Conservation (phyloP, 768 basidiomycete genomes). For the Cyathus striatus region DNA sequence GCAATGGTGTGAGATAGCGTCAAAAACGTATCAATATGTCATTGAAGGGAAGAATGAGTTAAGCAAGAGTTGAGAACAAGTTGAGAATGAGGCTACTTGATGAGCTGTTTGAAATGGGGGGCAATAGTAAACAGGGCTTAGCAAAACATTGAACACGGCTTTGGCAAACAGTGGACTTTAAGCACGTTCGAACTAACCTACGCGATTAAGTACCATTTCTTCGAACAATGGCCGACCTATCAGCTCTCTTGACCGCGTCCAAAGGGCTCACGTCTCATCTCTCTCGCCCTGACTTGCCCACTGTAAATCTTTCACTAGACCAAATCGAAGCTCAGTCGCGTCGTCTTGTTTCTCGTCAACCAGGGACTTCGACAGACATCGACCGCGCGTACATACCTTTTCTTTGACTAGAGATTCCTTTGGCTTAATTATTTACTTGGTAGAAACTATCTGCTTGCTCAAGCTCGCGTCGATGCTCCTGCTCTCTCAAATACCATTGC, state of each 20-base stretch:
- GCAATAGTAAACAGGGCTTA: too few species aligned
- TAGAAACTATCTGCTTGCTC: conserved; percentile 90
- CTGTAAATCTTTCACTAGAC: conserved; percentile 85
- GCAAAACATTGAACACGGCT: too few species aligned
- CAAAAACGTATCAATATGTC: too few species aligned
- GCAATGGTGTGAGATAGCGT: too few species aligned
- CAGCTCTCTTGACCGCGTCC: conserved; percentile 66
- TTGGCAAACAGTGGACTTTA: too few species aligned
- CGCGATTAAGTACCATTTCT: background rate
- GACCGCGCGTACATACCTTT: conserved; percentile 61
- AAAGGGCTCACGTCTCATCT: conserved; percentile 75
- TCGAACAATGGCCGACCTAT: conserved; percentile 42
- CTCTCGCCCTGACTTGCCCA: conserved; percentile 76
- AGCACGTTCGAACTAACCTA: too few species aligned
- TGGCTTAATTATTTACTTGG: conserved; percentile 2
- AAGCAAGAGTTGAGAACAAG: too few species aligned
- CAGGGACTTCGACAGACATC: conserved; percentile 55
- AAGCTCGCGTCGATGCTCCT: conserved; percentile 91
- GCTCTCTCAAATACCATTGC: conserved; percentile 80
- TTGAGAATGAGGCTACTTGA: too few species aligned
- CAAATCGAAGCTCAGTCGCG: conserved; percentile 94
- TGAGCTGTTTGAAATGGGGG: too few species aligned
- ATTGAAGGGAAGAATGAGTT: too few species aligned
- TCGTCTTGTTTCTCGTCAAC: conserved; percentile 71
- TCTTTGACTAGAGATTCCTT: conserved; percentile 1